Base-by-base conservation (phyloP, 768 basidiomycete species). In the Mycena polygramma region DNA sequence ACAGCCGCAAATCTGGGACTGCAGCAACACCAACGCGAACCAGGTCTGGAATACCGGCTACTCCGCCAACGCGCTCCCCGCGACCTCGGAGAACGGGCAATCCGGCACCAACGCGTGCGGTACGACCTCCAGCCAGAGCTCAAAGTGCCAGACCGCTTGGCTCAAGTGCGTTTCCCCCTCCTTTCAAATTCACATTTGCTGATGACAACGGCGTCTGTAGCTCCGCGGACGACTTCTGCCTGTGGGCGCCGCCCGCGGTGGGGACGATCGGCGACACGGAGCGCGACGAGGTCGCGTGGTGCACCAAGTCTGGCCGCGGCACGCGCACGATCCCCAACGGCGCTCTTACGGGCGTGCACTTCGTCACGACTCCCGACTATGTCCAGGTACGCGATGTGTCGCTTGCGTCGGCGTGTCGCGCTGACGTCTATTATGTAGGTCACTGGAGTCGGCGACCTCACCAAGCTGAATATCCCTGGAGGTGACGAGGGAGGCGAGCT, bases 401-500 rank as follows among this genome's bases (percentile, higher is more conserved):
- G 76, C 73, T 73, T 84, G 61, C 75, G 88, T 71, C 19, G 20
- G 7, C 3, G 10, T 15, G 10, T 41, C 36, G 36, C 4, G 7
- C 20, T 20, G 4, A 20, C n/a, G 17, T 70, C 53, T 37, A n/a
- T n/a, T n/a, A 2, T 17, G 17, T 26, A 64, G 68, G 82, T 82
- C 74, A 85, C 83, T 74, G 91, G 93, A 26, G 82, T 87, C 49
- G 92, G 92, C 36, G 88, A 95, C 77, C 84, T 94, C 72, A 92
- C 92, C 26, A 87, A 82, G 70, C 78, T 96, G 75, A 87, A 93
- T 81, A 77, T 96, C 46, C 76, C 77, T 0, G 58, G 75, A 0
- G 82, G 79, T 6, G 94, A 96, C 59, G 65, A 84, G 36, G 94
- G 94, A 74, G 90, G 90, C 63, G 94, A 96, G 77, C 84, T 94